Base-by-base conservation (phyloP, 352 stramenopile genomes). In the Nothophytophthora sp. region DNA sequence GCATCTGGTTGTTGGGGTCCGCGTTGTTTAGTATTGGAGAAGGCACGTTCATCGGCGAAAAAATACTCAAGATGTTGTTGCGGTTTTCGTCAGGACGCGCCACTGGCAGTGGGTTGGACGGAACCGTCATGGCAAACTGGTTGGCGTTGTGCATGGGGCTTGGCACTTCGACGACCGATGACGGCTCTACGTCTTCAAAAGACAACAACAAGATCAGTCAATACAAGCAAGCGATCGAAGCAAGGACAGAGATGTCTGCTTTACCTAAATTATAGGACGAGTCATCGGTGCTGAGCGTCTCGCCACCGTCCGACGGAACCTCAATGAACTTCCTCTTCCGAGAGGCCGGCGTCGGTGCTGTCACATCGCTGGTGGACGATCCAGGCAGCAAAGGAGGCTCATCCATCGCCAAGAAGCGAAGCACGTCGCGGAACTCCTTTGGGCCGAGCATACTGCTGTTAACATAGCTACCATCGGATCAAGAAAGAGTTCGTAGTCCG, bases 301-400 rank as follows among this genome's bases (percentile, higher is more conserved):
- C 65, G 23, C 44, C 38, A 13, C 48, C 25, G 57, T 76, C 67
- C 1, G 55, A 50, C 5, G 63, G 55, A 4, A 93, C 80, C 63
- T 95, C 85, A 4, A 93, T 77, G 28, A 95, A 95, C 42, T 95
- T 95, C 10, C 85, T 70, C 57, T 95, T 95, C 8, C 82, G 66
- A 24, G 70, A 73, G 2, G 51, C 55, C 28, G 73, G 48, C 1
- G 50, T 58, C 16, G 72, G 46, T 35, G 70, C 38, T 16, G 71
- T 56, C 20, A 75, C 57, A 8, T 69, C 59, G 35, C 76, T 60
- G 1, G 53, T 73, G 0, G 76, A 73, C 16, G 81, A 85, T 34
- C 60, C 49, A 8, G 79, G 74, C n/a, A 95, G 58, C 22, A 95
- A 32, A 18, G 81, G 70, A 0, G 82, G 77, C 23, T 95, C 82